phyloP scores from a whole-genome alignment of 495 filamentous ascomycete species.

The Pseudoneurospora amorphoporcata region DNA sequence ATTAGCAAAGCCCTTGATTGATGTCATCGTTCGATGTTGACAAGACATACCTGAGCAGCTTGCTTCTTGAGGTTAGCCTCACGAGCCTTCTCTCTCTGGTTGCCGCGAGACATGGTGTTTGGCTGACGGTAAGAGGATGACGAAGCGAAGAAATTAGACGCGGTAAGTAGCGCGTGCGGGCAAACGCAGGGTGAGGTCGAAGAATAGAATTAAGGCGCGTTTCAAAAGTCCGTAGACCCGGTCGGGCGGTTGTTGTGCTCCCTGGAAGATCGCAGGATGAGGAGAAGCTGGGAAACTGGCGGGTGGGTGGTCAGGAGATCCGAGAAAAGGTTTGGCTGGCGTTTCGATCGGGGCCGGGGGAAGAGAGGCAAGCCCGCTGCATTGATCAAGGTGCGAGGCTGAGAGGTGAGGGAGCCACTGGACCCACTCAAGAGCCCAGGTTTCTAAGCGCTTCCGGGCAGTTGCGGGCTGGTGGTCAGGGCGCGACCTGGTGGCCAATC shows the following conservation, averaged over 20 bases:
- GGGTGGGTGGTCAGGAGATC: background rate
- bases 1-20: conserved; percentile 10
- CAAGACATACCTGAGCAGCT: conserved; percentile 38
- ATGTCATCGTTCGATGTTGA: background rate
- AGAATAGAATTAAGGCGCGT: background rate
- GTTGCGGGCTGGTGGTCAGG: background rate
- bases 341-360: background rate
- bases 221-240: background rate
- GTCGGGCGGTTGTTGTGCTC: background rate
- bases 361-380: background rate
- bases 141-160: conserved; percentile 1
- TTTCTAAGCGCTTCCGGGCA: conserved; percentile 14
- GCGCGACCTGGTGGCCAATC: conserved; percentile 12
- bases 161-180: background rate
- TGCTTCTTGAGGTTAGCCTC: conserved; percentile 67
- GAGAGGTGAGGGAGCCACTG: background rate
- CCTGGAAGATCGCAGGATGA: background rate
- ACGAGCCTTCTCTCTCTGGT: conserved; percentile 84
- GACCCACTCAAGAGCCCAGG: background rate
- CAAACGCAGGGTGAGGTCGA: background rate
- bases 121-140: background rate
- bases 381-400: background rate
- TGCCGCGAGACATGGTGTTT: conserved; percentile 73
- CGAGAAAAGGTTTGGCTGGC: background rate
- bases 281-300: background rate